phyloP scores from a whole-genome alignment of 2,329 filamentous ascomycete species.

The Clarireedia monteithiana region DNA sequence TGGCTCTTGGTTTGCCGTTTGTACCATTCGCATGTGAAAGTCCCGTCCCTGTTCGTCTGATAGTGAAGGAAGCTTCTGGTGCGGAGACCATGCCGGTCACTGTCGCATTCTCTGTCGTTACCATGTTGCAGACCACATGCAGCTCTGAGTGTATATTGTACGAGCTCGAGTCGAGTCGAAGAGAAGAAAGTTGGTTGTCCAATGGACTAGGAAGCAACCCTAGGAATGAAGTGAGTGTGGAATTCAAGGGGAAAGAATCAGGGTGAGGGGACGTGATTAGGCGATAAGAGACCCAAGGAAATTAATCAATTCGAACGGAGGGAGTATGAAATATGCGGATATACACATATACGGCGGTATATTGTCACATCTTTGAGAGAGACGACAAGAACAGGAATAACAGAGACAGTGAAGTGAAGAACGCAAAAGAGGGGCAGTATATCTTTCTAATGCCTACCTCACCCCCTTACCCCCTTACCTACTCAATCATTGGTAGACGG shows the following conservation, averaged over 20 bases:
- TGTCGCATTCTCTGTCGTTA: conserved; percentile 19
- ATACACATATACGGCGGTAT: too few relatives aligned
- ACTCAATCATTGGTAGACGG: too few relatives aligned
- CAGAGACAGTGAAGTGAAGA: too few relatives aligned
- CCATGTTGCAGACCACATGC: conserved; percentile 12
- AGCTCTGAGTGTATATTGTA: neutral
- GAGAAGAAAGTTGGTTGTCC: neutral
- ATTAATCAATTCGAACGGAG: neutral
- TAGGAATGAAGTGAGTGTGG: neutral
- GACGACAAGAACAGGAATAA: too few relatives aligned
- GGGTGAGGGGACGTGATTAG: neutral
- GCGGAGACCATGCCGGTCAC: conserved; percentile 17
- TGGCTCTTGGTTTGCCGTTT: conserved; percentile 4
- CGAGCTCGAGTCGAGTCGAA: neutral
- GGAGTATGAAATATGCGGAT: too few relatives aligned
- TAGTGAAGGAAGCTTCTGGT: conserved; percentile 9
- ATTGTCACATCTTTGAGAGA: too few relatives aligned
- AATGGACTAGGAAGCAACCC: neutral
- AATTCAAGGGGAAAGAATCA: neutral
- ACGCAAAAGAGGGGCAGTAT: too few relatives aligned
- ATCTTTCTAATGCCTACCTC: too few relatives aligned
- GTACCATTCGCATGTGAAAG: conserved; percentile 19
- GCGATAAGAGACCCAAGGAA: neutral
- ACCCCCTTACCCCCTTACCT: too few relatives aligned
- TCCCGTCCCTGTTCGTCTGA: conserved; percentile 19